Evolutionary conservation across 2,329 filamentous ascomycete species (phyloP).

Genomic region (Microdochium nivale): DNA sequence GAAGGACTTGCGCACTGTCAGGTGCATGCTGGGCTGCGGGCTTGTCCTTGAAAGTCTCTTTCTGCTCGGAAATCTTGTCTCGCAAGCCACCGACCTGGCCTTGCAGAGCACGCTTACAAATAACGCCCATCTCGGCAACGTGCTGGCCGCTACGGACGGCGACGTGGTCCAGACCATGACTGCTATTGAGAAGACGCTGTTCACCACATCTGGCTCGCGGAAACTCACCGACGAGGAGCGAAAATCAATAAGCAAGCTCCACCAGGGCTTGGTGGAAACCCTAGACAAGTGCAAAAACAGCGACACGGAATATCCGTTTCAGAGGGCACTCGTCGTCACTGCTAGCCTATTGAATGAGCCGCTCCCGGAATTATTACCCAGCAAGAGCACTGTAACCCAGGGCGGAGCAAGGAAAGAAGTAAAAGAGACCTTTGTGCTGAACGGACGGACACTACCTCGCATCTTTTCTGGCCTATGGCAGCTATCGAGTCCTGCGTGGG

Average conservation of each 20-base stretch:
- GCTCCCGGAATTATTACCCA: neutral
- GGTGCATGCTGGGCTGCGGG: slow-evolving; percentile 17
- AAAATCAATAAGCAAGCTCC: neutral
- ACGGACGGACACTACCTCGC: slow-evolving; percentile 12
- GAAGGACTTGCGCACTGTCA: slow-evolving; percentile 4
- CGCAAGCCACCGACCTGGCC: slow-evolving; percentile 2
- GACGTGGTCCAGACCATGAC: slow-evolving; percentile 26
- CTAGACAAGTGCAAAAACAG: neutral
- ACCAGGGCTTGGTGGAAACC: neutral
- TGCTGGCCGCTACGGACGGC: slow-evolving; percentile 13
- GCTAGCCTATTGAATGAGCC: neutral
- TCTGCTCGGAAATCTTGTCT: slow-evolving; percentile 6
- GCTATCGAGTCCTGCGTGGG: slow-evolving; percentile 19
- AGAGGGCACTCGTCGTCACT: slow-evolving; percentile 1
- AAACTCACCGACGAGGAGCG: slow-evolving; percentile 8
- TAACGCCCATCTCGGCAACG: neutral
- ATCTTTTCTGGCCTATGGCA: slow-evolving; percentile 22
- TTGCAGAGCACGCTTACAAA: neutral
- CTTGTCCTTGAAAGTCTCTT: slow-evolving; percentile 10
- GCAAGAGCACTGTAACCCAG: neutral
- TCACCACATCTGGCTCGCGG: slow-evolving; percentile 9
- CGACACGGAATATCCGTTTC: slow-evolving; percentile 1
- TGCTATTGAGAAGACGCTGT: slow-evolving; percentile 22
- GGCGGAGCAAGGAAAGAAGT: neutral
- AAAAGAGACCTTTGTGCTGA: slow-evolving; percentile 11